Evolutionary conservation across 768 basidiomycete genomes (phyloP).

Genomic region (Agrocybe praecox): DNA sequence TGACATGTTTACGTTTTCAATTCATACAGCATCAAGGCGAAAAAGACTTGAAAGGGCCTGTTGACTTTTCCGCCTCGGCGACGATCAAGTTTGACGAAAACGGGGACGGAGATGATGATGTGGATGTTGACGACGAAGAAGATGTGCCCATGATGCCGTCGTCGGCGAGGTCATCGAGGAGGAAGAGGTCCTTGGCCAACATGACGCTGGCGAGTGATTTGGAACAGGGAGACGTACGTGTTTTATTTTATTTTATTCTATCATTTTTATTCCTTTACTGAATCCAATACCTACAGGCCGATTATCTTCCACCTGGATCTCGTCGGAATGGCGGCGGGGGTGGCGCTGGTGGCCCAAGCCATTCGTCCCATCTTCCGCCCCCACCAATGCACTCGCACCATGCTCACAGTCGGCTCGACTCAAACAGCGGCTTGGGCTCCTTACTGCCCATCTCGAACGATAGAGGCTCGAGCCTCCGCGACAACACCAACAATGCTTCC

Average conservation of each 20-base stretch:
- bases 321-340: constrained; percentile 15
- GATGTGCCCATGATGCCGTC: constrained; percentile 7
- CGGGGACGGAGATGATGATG: constrained; percentile 28
- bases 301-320: constrained; percentile 16
- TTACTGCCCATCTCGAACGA: constrained; percentile 22
- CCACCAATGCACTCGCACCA: constrained; percentile 12
- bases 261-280: not conserved
- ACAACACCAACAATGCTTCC: not conserved
- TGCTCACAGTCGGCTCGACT: not conserved
- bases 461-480: constrained; percentile 19
- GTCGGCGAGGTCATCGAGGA: not conserved
- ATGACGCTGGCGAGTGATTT: not conserved
- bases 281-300: constrained; percentile 1
- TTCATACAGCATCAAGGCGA: constrained; percentile 36
- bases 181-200: constrained; percentile 1
- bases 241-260: not conserved
- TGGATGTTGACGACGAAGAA: constrained; percentile 30
- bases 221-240: constrained; percentile 6
- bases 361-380: constrained; percentile 16
- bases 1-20: not conserved
- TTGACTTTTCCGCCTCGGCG: constrained; percentile 30
- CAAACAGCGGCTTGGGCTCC: constrained; percentile 7
- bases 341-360: constrained; percentile 1
- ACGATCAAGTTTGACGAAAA: constrained; percentile 28
- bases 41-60: constrained; percentile 34